Conservation (phyloP, 768 basidiomycete species). For the Russula dissimulans region DNA sequence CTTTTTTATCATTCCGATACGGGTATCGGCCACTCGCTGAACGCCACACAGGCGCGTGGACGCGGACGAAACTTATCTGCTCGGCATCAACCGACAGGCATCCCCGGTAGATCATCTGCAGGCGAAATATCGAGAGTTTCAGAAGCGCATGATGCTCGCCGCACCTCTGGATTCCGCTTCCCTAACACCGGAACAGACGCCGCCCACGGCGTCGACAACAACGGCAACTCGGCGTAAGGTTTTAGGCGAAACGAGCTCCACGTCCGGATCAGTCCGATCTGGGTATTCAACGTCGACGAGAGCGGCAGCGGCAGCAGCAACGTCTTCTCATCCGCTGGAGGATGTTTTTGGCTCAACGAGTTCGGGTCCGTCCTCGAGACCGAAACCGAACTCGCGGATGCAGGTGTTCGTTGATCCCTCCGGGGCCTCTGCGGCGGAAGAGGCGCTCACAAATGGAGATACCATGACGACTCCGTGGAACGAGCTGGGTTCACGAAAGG, state of each 20-base stretch:
- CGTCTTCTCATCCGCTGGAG: constrained; percentile 18
- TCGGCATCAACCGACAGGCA: constrained; percentile 82
- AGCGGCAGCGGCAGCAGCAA: no score
- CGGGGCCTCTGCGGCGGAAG: constrained; percentile 42
- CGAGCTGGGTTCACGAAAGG: constrained; percentile 72
- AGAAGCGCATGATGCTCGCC: constrained; percentile 77
- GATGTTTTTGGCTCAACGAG: constrained; percentile 24
- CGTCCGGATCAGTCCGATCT: constrained; percentile 20
- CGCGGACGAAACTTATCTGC: constrained; percentile 78
- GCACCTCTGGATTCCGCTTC: constrained; percentile 22
- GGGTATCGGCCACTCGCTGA: not conserved
- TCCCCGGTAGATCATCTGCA: constrained; percentile 73
- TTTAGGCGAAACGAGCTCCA: constrained; percentile 36
- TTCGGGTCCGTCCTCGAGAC: constrained; percentile 24
- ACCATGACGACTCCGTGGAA: constrained; percentile 43
- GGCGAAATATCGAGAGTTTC: constrained; percentile 74
- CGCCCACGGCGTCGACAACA: constrained; percentile 27
- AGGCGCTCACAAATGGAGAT: constrained; percentile 33
- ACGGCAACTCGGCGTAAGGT: constrained; percentile 32
- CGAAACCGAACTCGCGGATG: constrained; percentile 47
- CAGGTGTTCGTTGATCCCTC: constrained; percentile 68
- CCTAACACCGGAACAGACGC: constrained; percentile 25
- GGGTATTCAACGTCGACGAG: constrained; percentile 25
- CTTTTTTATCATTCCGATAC: constrained; percentile 21
- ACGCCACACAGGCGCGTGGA: constrained; percentile 54